Conservation (phyloP, 371 early-diverging fungal genomes). For the Mucor mucedo region DNA sequence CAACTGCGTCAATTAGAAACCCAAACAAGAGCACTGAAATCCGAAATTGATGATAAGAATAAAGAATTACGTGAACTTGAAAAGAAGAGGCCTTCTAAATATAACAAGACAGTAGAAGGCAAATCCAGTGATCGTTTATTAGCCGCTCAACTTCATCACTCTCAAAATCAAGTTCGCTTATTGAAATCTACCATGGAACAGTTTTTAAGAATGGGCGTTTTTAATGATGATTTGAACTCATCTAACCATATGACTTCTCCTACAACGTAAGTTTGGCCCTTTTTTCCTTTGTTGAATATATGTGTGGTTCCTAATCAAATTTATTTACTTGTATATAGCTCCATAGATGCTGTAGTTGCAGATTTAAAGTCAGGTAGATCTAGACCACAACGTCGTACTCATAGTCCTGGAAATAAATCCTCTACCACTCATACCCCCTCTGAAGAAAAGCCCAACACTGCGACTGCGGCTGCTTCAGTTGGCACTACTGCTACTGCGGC, state of each 20-base stretch:
- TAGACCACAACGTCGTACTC: slow-evolving; percentile 4
- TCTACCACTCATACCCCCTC: neutral
- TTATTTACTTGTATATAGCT: slow-evolving; percentile 6
- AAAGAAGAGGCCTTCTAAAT: slow-evolving; percentile 5
- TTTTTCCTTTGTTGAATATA: neutral
- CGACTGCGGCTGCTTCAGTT: too few species aligned
- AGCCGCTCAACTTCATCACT: slow-evolving; percentile 37
- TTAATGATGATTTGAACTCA: slow-evolving; percentile 31
- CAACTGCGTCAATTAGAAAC: slow-evolving; percentile 29
- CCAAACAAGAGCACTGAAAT: slow-evolving; percentile 24
- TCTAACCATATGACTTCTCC: slow-evolving; percentile 9
- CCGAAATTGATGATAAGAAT: slow-evolving; percentile 26
- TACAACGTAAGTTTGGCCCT: slow-evolving; percentile 16
- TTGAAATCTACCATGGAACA: slow-evolving; percentile 54
- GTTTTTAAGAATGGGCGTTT: slow-evolving; percentile 48
- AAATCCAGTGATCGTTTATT: slow-evolving; percentile 15
- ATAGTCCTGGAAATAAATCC: neutral
- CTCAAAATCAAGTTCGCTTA: slow-evolving; percentile 46
- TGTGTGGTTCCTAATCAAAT: neutral
- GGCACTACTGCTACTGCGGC: too few species aligned
- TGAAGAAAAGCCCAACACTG: neutral
- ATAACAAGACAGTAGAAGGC: neutral
- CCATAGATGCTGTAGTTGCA: slow-evolving; percentile 22
- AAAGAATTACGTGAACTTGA: slow-evolving; percentile 18
- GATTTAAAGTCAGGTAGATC: slow-evolving; percentile 22